phyloP scores from a whole-genome alignment of 768 basidiomycete genomes.

The Russula emetica region DNA sequence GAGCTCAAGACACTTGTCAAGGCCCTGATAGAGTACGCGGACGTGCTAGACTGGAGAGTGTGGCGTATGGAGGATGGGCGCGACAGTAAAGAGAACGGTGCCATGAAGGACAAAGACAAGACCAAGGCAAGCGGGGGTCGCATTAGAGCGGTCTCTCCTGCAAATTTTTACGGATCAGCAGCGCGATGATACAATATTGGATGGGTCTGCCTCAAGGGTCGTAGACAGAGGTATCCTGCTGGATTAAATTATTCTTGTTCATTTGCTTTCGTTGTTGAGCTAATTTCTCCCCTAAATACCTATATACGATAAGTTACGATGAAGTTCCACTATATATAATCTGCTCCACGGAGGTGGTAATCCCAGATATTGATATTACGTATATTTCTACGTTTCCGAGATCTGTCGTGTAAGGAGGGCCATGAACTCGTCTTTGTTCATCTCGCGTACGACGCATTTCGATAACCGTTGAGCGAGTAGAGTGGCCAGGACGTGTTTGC shows the following conservation, averaged over 20 bases:
- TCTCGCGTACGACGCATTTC: conserved; percentile 47
- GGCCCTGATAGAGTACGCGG: conserved; percentile 55
- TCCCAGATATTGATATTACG: neutral
- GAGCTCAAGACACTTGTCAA: conserved; percentile 48
- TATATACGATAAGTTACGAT: neutral
- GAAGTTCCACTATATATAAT: conserved; percentile 17
- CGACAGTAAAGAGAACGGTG: conserved; percentile 11
- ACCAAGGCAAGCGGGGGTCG: neutral
- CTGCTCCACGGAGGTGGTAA: conserved; percentile 1
- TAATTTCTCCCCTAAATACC: conserved; percentile 13
- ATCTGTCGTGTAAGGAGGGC: conserved; percentile 40
- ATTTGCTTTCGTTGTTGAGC: neutral
- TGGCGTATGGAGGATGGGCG: conserved; percentile 33
- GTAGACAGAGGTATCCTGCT: neutral
- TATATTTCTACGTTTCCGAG: conserved; percentile 7
- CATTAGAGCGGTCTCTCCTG: conserved; percentile 11
- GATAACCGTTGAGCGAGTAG: conserved; percentile 53
- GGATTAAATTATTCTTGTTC: conserved; percentile 14
- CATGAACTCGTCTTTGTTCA: conserved; percentile 48
- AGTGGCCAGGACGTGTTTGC: conserved; percentile 74
- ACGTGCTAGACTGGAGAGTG: conserved; percentile 55
- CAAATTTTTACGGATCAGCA: conserved; percentile 17
- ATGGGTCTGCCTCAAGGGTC: neutral
- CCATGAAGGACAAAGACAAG: conserved; percentile 20
- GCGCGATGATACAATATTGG: neutral